Evolutionary conservation across 2,329 filamentous ascomycete genomes (phyloP).

Genomic region (Aspergillus bombycis): DNA sequence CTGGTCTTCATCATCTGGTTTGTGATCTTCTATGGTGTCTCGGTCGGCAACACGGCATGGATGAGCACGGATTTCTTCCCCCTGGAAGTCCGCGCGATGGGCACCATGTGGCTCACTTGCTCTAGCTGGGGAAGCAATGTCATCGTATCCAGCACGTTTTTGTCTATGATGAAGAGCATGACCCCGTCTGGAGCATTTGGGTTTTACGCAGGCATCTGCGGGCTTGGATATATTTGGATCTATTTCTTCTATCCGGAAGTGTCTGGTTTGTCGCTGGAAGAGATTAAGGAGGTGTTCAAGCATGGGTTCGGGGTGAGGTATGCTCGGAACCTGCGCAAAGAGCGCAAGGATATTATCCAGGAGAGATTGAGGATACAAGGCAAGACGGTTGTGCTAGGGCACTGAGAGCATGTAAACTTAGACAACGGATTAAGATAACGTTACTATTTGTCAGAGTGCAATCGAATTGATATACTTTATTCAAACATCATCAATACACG

Average conservation of each 20-base stretch:
- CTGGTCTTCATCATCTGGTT: conserved; percentile 51
- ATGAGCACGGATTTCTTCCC: conserved; percentile 54
- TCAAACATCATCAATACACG: too few species aligned
- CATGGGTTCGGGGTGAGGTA: conserved; percentile 53
- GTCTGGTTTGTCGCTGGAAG: conserved; percentile 26
- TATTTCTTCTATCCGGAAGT: conserved; percentile 32
- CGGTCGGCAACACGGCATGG: conserved; percentile 56
- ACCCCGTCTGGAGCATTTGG: conserved; percentile 56
- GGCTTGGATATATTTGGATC: conserved; percentile 47
- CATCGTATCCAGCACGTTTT: conserved; percentile 55
- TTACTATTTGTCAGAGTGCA: too few species aligned
- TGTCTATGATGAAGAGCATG: conserved; percentile 54
- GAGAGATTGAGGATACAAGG: conserved; percentile 24
- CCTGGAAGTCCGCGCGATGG: conserved; percentile 53
- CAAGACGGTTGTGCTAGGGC: not conserved
- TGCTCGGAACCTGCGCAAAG: conserved; percentile 45
- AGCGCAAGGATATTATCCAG: conserved; percentile 32
- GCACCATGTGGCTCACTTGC: conserved; percentile 54
- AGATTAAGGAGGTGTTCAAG: conserved; percentile 53
- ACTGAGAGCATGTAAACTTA: not conserved
- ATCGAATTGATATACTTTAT: too few species aligned
- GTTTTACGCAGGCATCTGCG: conserved; percentile 56
- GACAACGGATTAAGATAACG: too few species aligned
- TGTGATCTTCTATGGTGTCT: conserved; percentile 50
- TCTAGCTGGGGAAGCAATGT: conserved; percentile 54